Evolutionary conservation across 768 basidiomycete species (phyloP).

Genomic region (Pisolithus tinctorius): DNA sequence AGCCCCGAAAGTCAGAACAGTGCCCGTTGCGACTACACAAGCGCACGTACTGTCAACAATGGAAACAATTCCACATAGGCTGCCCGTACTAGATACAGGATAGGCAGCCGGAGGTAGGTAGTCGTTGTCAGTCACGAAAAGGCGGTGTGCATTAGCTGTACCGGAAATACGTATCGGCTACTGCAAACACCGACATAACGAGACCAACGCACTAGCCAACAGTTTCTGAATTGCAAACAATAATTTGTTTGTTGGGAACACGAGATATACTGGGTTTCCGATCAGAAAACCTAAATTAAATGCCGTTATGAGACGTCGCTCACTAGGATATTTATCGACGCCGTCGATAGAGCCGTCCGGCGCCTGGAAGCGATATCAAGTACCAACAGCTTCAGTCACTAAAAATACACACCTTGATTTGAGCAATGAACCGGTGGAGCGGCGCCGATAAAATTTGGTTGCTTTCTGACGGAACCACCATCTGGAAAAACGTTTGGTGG

Average conservation of each 20-base stretch:
- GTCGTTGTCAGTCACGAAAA: conserved; percentile 67
- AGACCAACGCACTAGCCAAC: conserved; percentile 58
- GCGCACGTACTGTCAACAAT: conserved; percentile 65
- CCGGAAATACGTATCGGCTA: background rate
- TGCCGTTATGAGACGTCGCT: background rate
- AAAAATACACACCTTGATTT: conserved; percentile 52
- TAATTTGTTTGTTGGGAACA: conserved; percentile 55
- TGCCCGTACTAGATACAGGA: conserved; percentile 36
- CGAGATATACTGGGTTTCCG: conserved; percentile 57
- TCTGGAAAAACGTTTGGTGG: conserved; percentile 29
- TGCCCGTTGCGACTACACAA: background rate
- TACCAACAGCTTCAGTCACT: background rate
- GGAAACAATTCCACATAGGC: conserved; percentile 71
- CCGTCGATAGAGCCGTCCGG: conserved; percentile 76
- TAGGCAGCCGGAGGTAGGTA: conserved; percentile 39
- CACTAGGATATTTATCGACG: conserved; percentile 72
- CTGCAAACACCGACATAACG: background rate
- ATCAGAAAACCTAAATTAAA: background rate
- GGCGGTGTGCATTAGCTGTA: conserved; percentile 69
- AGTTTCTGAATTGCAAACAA: conserved; percentile 74
- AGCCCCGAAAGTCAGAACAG: background rate
- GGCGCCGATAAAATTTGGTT: conserved; percentile 69
- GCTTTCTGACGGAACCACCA: conserved; percentile 75
- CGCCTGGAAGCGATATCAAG: conserved; percentile 32
- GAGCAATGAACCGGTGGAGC: conserved; percentile 60